A percentile compares a stretch with the other conserved stretches of the same genome.
Conservation (phyloP, 768 basidiomycete species). For the Lyophyllum shimeji region DNA sequence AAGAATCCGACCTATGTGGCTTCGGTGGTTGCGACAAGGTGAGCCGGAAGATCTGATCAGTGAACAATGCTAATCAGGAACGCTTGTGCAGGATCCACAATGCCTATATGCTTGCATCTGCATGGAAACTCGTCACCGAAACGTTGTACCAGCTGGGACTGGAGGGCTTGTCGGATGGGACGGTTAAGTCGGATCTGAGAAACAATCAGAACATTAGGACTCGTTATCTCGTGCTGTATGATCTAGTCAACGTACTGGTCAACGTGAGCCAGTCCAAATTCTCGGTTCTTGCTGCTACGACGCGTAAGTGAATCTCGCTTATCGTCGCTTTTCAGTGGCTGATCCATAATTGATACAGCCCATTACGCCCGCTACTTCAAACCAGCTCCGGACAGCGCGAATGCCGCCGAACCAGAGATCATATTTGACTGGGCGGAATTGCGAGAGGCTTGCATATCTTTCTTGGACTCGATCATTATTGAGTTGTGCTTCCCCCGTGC, state of each 20-base stretch:
- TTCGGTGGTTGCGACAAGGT: conserved; percentile 61
- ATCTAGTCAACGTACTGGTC: conserved; percentile 61
- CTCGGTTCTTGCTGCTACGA: conserved; percentile 65
- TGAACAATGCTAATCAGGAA: conserved; percentile 1
- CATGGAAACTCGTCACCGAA: conserved; percentile 73
- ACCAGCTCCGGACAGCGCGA: conserved; percentile 24
- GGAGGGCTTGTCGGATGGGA: conserved; percentile 52
- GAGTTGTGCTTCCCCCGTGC: conserved; percentile 78
- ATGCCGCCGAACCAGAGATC: conserved; percentile 48
- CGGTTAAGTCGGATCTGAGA: conserved; percentile 53
- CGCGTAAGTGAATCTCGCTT: conserved; percentile 46
- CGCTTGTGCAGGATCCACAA: conserved; percentile 71
- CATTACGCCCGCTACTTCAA: conserved; percentile 77
- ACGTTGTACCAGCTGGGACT: conserved; percentile 55
- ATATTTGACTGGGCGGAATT: conserved; percentile 67
- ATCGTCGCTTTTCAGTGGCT: background rate
- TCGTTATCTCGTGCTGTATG: conserved; percentile 62
- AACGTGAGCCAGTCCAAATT: conserved; percentile 64
- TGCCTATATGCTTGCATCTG: conserved; percentile 77
- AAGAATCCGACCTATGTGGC: conserved; percentile 54
- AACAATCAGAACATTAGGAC: conserved; percentile 49
- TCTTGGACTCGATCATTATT: conserved; percentile 81
- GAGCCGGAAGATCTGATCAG: background rate
- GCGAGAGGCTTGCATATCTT: conserved; percentile 68
- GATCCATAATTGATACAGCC: conserved; percentile 36